Evolutionary conservation across 768 basidiomycete species (phyloP).

Genomic region (Coprinopsis sp.): DNA sequence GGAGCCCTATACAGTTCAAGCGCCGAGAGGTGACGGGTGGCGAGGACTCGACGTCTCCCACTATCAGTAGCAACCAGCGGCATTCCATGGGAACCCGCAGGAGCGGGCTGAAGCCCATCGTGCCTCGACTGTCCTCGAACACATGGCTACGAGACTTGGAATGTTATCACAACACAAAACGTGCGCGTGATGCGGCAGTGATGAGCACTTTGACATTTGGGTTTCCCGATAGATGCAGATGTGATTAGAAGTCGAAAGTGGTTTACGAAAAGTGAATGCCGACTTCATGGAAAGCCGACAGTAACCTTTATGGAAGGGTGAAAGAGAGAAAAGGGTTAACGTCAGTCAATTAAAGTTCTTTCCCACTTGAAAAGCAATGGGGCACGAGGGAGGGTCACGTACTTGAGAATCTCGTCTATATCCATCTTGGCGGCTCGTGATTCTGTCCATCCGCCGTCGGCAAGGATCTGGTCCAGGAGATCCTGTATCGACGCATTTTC

Average conservation of each 20-base stretch:
- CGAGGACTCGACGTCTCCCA: too few relatives aligned
- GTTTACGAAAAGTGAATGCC: conserved; percentile 68
- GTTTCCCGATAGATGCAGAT: too few relatives aligned
- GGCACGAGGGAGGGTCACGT: conserved; percentile 20
- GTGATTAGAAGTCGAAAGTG: not conserved
- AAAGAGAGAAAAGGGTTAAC: conserved; percentile 5
- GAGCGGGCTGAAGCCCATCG: too few relatives aligned
- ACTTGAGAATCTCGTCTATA: conserved; percentile 88
- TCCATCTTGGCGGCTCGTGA: conserved; percentile 90
- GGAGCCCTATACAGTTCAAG: too few relatives aligned
- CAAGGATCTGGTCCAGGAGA: conserved; percentile 68
- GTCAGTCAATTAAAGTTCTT: too few relatives aligned
- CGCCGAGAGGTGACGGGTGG: too few relatives aligned
- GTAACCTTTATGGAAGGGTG: conserved; percentile 37
- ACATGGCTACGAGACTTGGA: not conserved
- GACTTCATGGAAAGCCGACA: conserved; percentile 70
- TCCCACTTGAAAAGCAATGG: not conserved
- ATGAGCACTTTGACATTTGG: too few relatives aligned
- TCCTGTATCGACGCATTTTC: conserved; percentile 66
- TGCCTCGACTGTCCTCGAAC: not conserved
- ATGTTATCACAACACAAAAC: too few relatives aligned
- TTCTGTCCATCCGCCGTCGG: conserved; percentile 68
- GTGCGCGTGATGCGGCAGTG: too few relatives aligned
- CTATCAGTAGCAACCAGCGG: too few relatives aligned
- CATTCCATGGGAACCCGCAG: too few relatives aligned